Evolutionary conservation across 164 flowering plant genomes (phyloP).

Genomic region (Akebia trifoliata): DNA sequence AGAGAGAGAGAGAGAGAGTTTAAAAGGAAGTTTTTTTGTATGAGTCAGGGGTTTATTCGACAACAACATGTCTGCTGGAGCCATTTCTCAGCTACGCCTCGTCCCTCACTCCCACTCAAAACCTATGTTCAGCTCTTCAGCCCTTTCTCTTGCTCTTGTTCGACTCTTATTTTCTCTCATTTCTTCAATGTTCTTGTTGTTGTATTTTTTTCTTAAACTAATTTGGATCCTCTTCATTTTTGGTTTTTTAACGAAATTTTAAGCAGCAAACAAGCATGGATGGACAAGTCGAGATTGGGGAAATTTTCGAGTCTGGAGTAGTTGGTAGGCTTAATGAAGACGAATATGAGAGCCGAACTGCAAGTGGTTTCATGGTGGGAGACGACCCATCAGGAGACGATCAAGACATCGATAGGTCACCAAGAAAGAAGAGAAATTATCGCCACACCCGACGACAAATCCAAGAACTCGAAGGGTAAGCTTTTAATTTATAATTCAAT

Average conservation of each 20-base stretch:
- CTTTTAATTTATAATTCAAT: neutral
- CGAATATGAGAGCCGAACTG: constrained; percentile 95
- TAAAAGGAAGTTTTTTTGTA: no score
- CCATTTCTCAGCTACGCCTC: constrained; percentile 52
- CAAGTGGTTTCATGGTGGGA: constrained; percentile 84
- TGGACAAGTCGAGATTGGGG: constrained; percentile 58
- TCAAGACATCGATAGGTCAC: constrained; percentile 71
- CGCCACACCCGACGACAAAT: constrained; percentile 99
- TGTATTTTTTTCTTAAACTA: neutral
- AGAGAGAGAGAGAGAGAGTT: no score
- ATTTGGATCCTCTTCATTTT: constrained; percentile 9
- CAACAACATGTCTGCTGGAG: constrained; percentile 58
- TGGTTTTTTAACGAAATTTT: neutral
- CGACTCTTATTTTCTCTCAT: neutral
- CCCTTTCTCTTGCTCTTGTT: constrained; percentile 95
- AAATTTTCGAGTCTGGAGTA: constrained; percentile 27
- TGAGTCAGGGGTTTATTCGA: constrained; percentile 54
- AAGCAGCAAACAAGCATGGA: constrained; percentile 67
- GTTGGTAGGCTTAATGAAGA: constrained; percentile 63
- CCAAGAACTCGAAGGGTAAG: constrained; percentile 96
- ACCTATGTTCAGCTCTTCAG: constrained; percentile 82
- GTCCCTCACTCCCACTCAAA: constrained; percentile 50
- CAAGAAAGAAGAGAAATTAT: constrained; percentile 86
- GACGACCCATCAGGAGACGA: constrained; percentile 92
- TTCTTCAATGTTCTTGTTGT: constrained; percentile 3